Conservation (phyloP, 352 stramenopile genomes). For the Phytophthora brassicae region DNA sequence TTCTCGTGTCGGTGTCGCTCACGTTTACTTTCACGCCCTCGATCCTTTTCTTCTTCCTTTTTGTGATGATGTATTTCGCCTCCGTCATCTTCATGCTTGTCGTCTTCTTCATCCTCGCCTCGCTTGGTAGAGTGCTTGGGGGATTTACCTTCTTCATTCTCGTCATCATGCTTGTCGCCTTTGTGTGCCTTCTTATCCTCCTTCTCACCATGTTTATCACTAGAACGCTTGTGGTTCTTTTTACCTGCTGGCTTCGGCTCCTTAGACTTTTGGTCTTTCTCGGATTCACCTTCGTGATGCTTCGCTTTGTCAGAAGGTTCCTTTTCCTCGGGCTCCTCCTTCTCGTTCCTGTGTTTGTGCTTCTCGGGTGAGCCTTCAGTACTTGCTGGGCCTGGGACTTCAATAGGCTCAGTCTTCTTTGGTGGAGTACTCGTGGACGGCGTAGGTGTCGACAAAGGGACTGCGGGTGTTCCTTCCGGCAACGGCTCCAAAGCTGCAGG, state of each 20-base stretch:
- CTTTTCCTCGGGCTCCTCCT: slow-evolving; percentile 10
- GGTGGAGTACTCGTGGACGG: neutral
- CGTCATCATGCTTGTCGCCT: neutral
- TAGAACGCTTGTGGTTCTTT: slow-evolving; percentile 9
- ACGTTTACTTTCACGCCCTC: slow-evolving; percentile 2
- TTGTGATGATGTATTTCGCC: neutral
- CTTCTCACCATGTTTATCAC: slow-evolving; percentile 14
- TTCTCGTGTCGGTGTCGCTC: slow-evolving; percentile 11
- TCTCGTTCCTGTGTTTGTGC: slow-evolving; percentile 23
- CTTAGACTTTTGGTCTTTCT: slow-evolving; percentile 13
- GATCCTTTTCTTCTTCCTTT: neutral
- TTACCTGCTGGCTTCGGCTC: slow-evolving; percentile 12
- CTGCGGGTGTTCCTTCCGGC: neutral
- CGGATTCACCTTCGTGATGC: slow-evolving; percentile 5
- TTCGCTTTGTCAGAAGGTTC: slow-evolving; percentile 5
- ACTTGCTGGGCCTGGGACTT: neutral
- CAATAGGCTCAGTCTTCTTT: neutral
- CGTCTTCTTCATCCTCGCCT: slow-evolving; percentile 7
- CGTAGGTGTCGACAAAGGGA: neutral
- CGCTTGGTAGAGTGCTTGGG: slow-evolving; percentile 2
- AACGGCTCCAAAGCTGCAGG: neutral
- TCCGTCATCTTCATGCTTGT: slow-evolving; percentile 4
- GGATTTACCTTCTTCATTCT: slow-evolving; percentile 12
- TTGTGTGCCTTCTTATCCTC: slow-evolving; percentile 10
- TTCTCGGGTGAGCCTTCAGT: slow-evolving; percentile 11